Conservation (phyloP, 192 early-diverging fungal species). For the Rhizophlyctis rosea region DNA sequence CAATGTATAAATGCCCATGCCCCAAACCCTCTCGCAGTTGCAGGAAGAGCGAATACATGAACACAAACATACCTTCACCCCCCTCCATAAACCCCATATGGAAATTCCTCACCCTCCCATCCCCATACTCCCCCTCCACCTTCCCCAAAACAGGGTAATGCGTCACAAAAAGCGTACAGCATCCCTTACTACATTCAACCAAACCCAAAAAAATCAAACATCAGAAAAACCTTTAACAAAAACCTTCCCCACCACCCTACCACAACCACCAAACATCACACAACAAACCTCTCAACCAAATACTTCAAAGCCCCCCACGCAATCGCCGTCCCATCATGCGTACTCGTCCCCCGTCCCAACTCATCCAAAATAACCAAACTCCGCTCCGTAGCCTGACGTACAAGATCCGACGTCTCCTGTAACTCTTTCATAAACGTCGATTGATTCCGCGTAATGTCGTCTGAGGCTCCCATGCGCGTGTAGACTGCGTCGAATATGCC, state of each 20-base stretch:
- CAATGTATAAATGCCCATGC: too few relatives aligned
- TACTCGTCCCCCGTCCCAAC: constrained; percentile 76
- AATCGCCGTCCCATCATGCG: constrained; percentile 72
- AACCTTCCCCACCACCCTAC: too few relatives aligned
- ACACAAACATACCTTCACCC: background rate
- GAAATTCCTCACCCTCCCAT: constrained; percentile 18
- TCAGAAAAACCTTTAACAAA: too few relatives aligned
- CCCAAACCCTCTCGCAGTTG: background rate
- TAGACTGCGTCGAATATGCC: constrained; percentile 69
- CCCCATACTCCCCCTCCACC: constrained; percentile 6
- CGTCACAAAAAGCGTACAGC: constrained; percentile 82
- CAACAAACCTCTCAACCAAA: constrained; percentile 50
- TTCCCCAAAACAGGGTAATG: constrained; percentile 58
- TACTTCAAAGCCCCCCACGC: constrained; percentile 64
- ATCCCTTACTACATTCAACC: too few relatives aligned
- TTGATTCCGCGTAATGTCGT: constrained; percentile 60
- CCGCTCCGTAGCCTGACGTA: constrained; percentile 24
- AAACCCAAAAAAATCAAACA: too few relatives aligned
- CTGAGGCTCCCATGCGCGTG: constrained; percentile 63
- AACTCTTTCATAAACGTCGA: constrained; percentile 71
- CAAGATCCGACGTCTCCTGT: constrained; percentile 39
- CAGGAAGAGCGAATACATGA: background rate
- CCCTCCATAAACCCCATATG: constrained; percentile 41
- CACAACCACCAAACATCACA: too few relatives aligned
- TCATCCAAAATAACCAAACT: constrained; percentile 77